These are phyloP conservation scores for Vanderwaltozyma yarrowii DNA, from an alignment of 805 yeast genomes.

Conservation along the genomic window DNA sequence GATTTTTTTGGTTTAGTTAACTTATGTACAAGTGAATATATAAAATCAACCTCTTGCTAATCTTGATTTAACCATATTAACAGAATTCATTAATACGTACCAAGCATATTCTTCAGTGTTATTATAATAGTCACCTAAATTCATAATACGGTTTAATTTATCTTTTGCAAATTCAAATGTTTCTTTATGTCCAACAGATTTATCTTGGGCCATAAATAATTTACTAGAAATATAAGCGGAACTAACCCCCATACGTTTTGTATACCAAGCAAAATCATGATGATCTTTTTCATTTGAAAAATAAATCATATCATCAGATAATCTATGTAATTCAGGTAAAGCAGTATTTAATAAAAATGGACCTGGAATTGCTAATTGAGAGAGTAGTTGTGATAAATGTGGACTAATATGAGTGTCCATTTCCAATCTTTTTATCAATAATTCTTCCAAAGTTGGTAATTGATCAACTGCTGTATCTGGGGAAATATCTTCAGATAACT, in stretches of 20 bases:
- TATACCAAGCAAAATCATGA: conserved; percentile 80
- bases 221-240: conserved; percentile 68
- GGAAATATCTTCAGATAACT: conserved; percentile 30
- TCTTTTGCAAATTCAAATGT: conserved; percentile 58
- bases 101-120: conserved; percentile 66
- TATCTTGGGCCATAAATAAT: conserved; percentile 70
- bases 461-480: conserved; percentile 14
- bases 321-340: conserved; percentile 55
- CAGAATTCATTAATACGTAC: conserved; percentile 52
- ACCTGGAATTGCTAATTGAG: conserved; percentile 52
- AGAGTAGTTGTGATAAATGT: conserved; percentile 33
- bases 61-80: conserved; percentile 63
- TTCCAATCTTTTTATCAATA: conserved; percentile 38
- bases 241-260: conserved; percentile 66
- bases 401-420: conserved; percentile 32
- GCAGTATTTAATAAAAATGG: conserved; percentile 43
- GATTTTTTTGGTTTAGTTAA: no score
- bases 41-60: conserved; percentile 36
- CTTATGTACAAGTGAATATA: neutral
- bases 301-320: conserved; percentile 76
- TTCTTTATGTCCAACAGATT: conserved; percentile 40
- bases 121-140: conserved; percentile 49
- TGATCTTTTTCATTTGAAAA: conserved; percentile 69
- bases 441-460: conserved; percentile 31
- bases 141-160: conserved; percentile 43